Conservation (phyloP, 192 early-diverging fungal genomes). For the Backusella circina region DNA sequence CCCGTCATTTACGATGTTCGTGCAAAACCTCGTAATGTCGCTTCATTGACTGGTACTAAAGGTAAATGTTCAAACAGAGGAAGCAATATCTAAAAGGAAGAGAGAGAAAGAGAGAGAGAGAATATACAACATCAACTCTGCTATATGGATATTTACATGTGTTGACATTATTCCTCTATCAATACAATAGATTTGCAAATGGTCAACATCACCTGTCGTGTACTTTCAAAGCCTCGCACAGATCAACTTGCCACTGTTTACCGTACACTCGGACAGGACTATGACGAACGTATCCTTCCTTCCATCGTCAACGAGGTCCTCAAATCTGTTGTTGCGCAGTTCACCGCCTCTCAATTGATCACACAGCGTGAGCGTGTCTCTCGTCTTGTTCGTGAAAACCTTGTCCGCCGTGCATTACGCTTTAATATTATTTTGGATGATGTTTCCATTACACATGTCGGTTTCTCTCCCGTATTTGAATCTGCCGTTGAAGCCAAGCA, state of each 20-base stretch:
- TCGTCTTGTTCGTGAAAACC: constrained; percentile 85
- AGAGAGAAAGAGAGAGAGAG: too few species aligned
- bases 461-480: constrained; percentile 93
- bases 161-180: background rate
- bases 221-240: constrained; percentile 87
- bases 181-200: constrained; percentile 85
- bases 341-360: constrained; percentile 96
- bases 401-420: constrained; percentile 69
- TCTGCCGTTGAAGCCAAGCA: constrained; percentile 98
- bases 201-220: constrained; percentile 99
- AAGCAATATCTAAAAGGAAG: too few species aligned
- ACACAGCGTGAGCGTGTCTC: constrained; percentile 96
- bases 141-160: background rate
- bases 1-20: constrained; percentile 96
- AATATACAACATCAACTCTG: too few species aligned
- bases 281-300: constrained; percentile 94
- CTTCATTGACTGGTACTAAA: constrained; percentile 96
- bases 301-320: constrained; percentile 98
- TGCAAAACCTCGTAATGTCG: constrained; percentile 97
- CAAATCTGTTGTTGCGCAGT: constrained; percentile 97
- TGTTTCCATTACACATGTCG: constrained; percentile 95
- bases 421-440: constrained; percentile 96
- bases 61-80: constrained; percentile 42
- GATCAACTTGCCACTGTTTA: constrained; percentile 75
- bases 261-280: constrained; percentile 90